Evolutionary conservation across 129 eudicot species (phyloP), one percentile per base, ranked within the genome.

Genomic region (Logfia minima): DNA sequence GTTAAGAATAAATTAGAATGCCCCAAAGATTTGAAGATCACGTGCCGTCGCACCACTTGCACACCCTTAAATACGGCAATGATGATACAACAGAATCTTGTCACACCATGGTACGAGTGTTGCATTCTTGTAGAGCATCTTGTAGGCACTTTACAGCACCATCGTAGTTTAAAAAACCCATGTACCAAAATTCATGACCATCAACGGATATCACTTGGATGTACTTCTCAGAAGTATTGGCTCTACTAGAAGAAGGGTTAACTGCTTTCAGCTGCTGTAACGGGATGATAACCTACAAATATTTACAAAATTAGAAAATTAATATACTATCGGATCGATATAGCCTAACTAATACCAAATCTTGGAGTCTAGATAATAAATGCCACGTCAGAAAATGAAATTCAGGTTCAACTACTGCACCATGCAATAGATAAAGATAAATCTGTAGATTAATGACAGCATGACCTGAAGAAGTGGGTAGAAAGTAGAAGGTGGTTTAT

Each of bases 171-270:
- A 93, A 72, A 76, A 93, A 93, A 6, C 98, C 95, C 98, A 93
- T 86, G 76, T 73, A 90, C 98, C 98, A 93, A 79, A 93, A 93
- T 59, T 93, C 98, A 84, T 90, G 98, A 59, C 86, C 86, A 62
- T 93, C 98, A 31, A 90, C 82, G 0, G 98, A 90, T 66, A 90
- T 88, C 34, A 90, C 84, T 83, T 93, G 96, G 45, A 93, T 84
- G 71, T 93, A 93, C 70, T 93, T 93, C 81, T 93, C 98, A 37
- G 91, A 81, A 14, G 86, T 52, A 81, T 88, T 93, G 43, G 84
- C 82, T 84, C 87, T 83, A 80, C 98, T 84, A 21, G 84, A 19
- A 9, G 96, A 90, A 39, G 98, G 85, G 60, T 87, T 90, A 19
- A 90, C 82, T 55, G 91, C 93, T 80, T 89, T 92, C 45, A 92